Conservation (phyloP, 1,284 basidiomycete genomes). For the Boletellus sp. region DNA sequence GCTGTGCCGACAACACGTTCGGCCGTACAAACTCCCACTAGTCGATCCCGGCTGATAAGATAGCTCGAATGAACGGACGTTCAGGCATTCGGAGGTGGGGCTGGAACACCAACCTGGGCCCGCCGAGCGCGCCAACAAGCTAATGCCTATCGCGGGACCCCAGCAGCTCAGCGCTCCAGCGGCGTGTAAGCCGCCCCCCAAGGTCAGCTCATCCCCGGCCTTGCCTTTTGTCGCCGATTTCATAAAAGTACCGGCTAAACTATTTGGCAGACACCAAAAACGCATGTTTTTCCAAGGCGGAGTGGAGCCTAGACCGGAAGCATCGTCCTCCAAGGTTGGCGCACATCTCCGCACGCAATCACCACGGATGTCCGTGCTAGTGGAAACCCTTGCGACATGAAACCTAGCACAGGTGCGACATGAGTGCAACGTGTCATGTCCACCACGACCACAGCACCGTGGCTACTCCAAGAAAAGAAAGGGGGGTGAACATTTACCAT, state of each 20-base stretch:
- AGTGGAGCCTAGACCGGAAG: too few relatives aligned
- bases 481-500: constrained; percentile 1
- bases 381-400: neutral
- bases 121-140: too few relatives aligned
- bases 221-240: neutral
- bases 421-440: neutral
- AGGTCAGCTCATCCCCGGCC: neutral
- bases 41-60: neutral
- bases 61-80: neutral
- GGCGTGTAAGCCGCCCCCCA: neutral
- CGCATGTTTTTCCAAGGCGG: too few relatives aligned
- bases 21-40: neutral
- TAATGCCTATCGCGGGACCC: neutral
- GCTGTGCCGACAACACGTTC: neutral
- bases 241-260: neutral
- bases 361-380: neutral
- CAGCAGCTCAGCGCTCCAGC: neutral
- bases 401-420: neutral
- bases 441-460: neutral
- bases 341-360: neutral
- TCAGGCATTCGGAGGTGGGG: too few relatives aligned
- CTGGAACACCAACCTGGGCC: neutral
- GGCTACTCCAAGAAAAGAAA: neutral
- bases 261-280: neutral
- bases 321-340: neutral